These are phyloP conservation scores for Mitragyna speciosa DNA, from an alignment of 257 asterid species.

Conservation along the genomic window DNA sequence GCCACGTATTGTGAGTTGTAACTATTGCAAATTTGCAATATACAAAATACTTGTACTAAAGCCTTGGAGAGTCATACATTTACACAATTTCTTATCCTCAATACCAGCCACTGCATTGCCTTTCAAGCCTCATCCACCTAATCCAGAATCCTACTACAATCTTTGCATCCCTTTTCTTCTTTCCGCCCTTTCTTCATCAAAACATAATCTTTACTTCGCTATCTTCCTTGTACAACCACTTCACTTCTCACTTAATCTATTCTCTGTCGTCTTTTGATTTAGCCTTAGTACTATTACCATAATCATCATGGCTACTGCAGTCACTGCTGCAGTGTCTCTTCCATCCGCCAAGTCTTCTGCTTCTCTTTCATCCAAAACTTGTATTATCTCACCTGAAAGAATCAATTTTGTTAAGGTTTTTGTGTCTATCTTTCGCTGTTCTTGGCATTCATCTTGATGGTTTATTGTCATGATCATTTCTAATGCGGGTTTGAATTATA, in stretches of 20 bases:
- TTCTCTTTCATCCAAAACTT: slow-evolving; percentile 56
- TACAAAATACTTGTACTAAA: not conserved
- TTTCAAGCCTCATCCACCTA: slow-evolving; percentile 31
- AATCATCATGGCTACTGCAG: slow-evolving; percentile 80
- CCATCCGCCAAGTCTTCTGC: slow-evolving; percentile 73
- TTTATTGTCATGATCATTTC: not conserved
- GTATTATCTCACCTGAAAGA: slow-evolving; percentile 60
- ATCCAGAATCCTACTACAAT: slow-evolving; percentile 20
- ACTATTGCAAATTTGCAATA: not conserved
- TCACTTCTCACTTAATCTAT: slow-evolving; percentile 16
- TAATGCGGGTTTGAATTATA: slow-evolving; percentile 3
- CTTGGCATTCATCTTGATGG: not conserved
- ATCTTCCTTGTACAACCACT: not conserved
- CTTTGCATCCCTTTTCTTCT: slow-evolving; percentile 2
- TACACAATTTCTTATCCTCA: slow-evolving; percentile 28
- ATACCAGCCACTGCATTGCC: slow-evolving; percentile 29
- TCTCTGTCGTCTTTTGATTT: slow-evolving; percentile 11
- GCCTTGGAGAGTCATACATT: slow-evolving; percentile 14
- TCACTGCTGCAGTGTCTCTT: slow-evolving; percentile 88
- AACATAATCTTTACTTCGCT: not conserved
- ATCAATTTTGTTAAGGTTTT: slow-evolving; percentile 68
- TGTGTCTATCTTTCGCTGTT: not conserved
- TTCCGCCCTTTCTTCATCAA: not conserved
- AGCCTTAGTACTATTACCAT: not conserved
- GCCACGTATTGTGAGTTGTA: slow-evolving; percentile 16